Evolutionary conservation across 352 stramenopile species (phyloP), one percentile per base, ranked within the genome.

Genomic region (Pythium plurisporium): DNA sequence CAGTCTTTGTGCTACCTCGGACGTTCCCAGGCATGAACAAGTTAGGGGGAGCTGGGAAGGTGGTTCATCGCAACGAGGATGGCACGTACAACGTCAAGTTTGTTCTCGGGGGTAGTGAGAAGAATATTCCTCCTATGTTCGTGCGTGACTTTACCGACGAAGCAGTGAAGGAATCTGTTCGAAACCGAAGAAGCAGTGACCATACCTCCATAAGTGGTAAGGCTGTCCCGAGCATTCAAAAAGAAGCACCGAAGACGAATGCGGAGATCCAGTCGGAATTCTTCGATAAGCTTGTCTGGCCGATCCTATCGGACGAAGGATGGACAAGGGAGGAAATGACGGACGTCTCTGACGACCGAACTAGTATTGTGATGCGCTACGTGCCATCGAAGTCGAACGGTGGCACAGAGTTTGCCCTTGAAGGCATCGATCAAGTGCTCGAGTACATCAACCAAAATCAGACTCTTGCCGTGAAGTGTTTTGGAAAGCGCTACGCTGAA

Each of bases 41-140:
- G 38, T 62, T 76, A 27, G 85, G 85, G 29, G 85, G 85, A 22
- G 79, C 78, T 12, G 85, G 59, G 2, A 70, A 75, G 27, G 64
- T 95, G 14, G 47, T 66, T 36, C 50, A 66, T 8, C 59, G 62
- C 27, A 87, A 90, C 52, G 75, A 78, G 9, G 82, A 92, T 40
- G 76, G 72, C 43, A 79, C 78, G 15, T 92, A 91, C 67, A 73
- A 86, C 49, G 70, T 95, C 55, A 95, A 95, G 69, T 95, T 92
- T 59, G 58, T 95, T 38, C 67, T 95, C 11, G 85, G 85, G 17
- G 82, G 85, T 0, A 74, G 67, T 17, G 85, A 95, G 62, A 92
- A 91, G 62, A 62, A 60, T 27, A 74, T 95, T 2, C 67, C 62
- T 15, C 61, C 71, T 0, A 65, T 72, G 36, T 93, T 86, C 55